phyloP scores from a whole-genome alignment of 805 yeast genomes.

The Saccharomycopsis oosterbeekiorum region DNA sequence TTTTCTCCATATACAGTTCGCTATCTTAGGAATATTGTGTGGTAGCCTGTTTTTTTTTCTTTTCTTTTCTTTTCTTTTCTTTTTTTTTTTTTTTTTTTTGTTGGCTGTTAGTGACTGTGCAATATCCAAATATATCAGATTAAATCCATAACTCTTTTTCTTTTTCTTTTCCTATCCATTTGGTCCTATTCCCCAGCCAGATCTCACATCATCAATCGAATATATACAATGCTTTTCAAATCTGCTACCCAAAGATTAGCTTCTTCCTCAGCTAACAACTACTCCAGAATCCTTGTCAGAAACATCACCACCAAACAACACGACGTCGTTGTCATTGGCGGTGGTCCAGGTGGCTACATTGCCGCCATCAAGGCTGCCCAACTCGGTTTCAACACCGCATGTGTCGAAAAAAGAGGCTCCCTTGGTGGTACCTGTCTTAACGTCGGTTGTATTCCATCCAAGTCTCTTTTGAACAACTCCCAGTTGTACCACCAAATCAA shows the following conservation, averaged over 20 bases:
- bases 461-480: slow-evolving; percentile 89
- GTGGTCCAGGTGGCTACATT: slow-evolving; percentile 99
- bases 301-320: slow-evolving; percentile 42
- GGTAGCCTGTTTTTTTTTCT: neutral
- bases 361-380: slow-evolving; percentile 99
- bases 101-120: too few species aligned
- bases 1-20: neutral
- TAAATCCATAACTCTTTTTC: neutral
- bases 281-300: slow-evolving; percentile 16
- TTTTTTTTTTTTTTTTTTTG: neutral
- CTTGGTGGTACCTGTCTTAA: slow-evolving; percentile 98
- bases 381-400: slow-evolving; percentile 87
- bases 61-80: too few species aligned
- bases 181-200: neutral
- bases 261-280: slow-evolving; percentile 6
- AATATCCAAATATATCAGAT: neutral
- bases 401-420: slow-evolving; percentile 92
- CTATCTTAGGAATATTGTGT: neutral
- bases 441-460: slow-evolving; percentile 98
- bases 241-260: slow-evolving; percentile 1
- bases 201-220: neutral
- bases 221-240: slow-evolving; percentile 5
- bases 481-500: slow-evolving; percentile 83
- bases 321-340: slow-evolving; percentile 93
- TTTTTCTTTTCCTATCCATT: neutral